Evolutionary conservation across 2,329 filamentous ascomycete genomes (phyloP).

Genomic region (Hypoxylon sp.): DNA sequence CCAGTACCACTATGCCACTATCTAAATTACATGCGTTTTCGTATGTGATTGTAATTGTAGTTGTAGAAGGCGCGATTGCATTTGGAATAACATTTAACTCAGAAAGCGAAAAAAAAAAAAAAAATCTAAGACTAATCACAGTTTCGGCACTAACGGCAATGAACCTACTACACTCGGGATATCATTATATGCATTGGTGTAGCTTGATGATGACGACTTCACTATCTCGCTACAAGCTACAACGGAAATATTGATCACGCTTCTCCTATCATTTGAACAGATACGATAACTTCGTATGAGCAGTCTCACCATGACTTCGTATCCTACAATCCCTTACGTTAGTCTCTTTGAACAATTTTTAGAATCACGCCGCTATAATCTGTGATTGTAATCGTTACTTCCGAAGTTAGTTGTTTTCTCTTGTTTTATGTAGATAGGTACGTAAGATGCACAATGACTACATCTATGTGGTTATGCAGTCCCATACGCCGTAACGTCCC

Average conservation of each 20-base stretch:
- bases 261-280: conserved; percentile 16
- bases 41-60: not conserved
- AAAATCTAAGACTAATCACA: conserved; percentile 15
- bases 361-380: not conserved
- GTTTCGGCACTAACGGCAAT: conserved; percentile 22
- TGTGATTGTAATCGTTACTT: conserved; percentile 11
- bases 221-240: conserved; percentile 13
- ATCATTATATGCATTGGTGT: conserved; percentile 17
- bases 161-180: conserved; percentile 27
- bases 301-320: conserved; percentile 1
- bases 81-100: conserved; percentile 12
- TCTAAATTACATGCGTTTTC: conserved; percentile 15
- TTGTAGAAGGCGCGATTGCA: conserved; percentile 24
- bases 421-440: not conserved
- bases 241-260: conserved; percentile 18
- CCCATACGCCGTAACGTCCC: conserved; percentile 15
- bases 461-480: conserved; percentile 11
- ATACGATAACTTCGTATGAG: conserved; percentile 26
- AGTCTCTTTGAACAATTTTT: conserved; percentile 10
- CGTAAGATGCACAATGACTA: conserved; percentile 28
- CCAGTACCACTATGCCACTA: conserved; percentile 2
- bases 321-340: conserved; percentile 10
- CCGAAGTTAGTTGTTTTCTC: not conserved
- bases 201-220: conserved; percentile 37
- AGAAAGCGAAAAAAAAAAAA: not conserved